Conservation (phyloP, 1,139 yeast genomes). For the Kodamaea arcana region DNA sequence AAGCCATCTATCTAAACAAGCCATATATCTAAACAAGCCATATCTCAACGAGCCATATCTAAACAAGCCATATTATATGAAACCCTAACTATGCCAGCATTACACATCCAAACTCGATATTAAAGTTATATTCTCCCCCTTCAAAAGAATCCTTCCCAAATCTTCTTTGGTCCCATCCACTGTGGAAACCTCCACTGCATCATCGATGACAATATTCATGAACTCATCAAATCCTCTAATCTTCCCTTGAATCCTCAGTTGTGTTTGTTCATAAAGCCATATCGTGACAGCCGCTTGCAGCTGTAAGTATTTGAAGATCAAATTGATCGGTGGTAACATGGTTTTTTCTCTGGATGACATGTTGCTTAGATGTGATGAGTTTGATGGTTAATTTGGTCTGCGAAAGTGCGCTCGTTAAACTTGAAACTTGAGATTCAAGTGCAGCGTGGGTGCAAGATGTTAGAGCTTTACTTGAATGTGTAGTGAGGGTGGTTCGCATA, state of each 20-base stretch:
- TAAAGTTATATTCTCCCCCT: constrained; percentile 91
- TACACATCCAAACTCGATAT: constrained; percentile 55
- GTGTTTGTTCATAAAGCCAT: constrained; percentile 87
- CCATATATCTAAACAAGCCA: too few species aligned
- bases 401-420: too few species aligned
- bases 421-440: too few species aligned
- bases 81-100: too few species aligned
- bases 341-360: constrained; percentile 22
- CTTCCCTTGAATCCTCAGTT: constrained; percentile 73
- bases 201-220: constrained; percentile 93
- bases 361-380: too few species aligned
- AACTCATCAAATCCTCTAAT: constrained; percentile 95
- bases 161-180: constrained; percentile 37
- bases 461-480: too few species aligned
- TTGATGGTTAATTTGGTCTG: too few species aligned
- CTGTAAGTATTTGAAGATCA: constrained; percentile 82
- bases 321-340: constrained; percentile 86
- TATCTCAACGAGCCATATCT: too few species aligned
- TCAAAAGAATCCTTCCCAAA: constrained; percentile 61
- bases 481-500: too few species aligned
- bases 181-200: constrained; percentile 66
- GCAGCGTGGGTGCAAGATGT: too few species aligned
- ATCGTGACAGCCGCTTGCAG: constrained; percentile 74
- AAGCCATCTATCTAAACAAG: too few species aligned
- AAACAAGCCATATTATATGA: too few species aligned